phyloP scores from a whole-genome alignment of 495 filamentous ascomycete species.

The Lepraria neglecta region DNA sequence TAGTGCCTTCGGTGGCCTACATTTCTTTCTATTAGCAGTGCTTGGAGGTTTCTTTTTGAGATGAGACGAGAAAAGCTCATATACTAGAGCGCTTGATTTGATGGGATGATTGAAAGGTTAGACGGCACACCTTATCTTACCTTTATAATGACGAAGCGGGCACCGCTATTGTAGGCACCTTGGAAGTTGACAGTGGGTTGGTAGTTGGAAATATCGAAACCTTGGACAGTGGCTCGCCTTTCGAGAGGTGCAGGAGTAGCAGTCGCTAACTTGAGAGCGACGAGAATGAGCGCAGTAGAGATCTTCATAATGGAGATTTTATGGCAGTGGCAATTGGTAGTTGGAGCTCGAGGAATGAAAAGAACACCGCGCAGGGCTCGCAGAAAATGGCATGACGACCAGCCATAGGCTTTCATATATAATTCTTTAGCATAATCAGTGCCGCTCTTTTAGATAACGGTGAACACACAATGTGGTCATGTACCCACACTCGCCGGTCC shows the following conservation, averaged over 20 bases:
- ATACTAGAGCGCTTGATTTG: too few relatives aligned
- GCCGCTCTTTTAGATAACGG: neutral
- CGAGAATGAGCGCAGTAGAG: neutral
- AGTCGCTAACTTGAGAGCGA: constrained; percentile 4
- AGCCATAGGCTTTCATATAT: neutral
- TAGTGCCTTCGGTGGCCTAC: constrained; percentile 56
- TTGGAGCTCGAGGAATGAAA: neutral
- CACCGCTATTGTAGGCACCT: constrained; percentile 48
- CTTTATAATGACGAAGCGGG: constrained; percentile 67
- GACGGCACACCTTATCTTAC: constrained; percentile 27
- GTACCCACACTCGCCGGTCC: neutral
- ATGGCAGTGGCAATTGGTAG: neutral
- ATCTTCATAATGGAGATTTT: neutral
- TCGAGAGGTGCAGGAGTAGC: constrained; percentile 27
- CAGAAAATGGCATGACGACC: too few relatives aligned
- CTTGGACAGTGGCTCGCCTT: constrained; percentile 46
- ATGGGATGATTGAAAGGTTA: neutral
- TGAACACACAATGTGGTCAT: neutral
- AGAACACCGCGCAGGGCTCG: neutral
- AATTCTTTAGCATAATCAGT: neutral
- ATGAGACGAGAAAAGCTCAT: too few relatives aligned
- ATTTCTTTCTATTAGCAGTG: neutral
- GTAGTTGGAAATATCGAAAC: constrained; percentile 61
- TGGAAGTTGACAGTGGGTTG: constrained; percentile 52
- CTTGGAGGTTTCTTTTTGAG: neutral